Evolutionary conservation across 495 filamentous ascomycete genomes (phyloP), one percentile per base, ranked within the genome.

Genomic region (Aspergillus baeticus): DNA sequence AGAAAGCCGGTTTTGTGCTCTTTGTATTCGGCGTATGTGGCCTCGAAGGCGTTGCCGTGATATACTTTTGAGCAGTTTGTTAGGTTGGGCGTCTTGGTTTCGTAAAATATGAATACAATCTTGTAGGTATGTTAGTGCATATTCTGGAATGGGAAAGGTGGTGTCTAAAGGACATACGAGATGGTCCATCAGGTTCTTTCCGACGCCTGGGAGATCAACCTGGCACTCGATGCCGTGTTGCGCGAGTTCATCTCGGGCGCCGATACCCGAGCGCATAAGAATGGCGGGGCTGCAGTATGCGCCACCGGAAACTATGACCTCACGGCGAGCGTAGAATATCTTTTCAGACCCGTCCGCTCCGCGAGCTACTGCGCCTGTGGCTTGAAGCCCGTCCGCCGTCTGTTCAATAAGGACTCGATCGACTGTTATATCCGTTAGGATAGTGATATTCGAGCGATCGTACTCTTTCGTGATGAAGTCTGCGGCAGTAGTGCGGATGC

Each of bases 281-380:
- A 85, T 75, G 37, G 82, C 75, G 17, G 82, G 82, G 18, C 77
- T 76, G 70, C 81, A 82, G 67, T 83, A 84, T 15, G 79, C 69
- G 3, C 82, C 82, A 10, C 73, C 75, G 1, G 76, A 72, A 33
- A 84, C 62, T 43, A 86, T 77, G 35, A 83, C 74, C 41, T 86
- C 82, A 17, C 67, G 72, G 14, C 63, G 55, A 1, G 73, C 71
- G 35, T 55, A 42, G 49, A 66, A 72, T 1, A 52, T 63, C 42
- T 56, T 63, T 0, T 70, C 77, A 6, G 15, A 29, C 11, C 72
- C 74, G 58, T 68, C 65, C 4, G 58, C 35, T 0, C 43, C 47
- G 21, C 61, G 55, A 2, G 69, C 61, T 6, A 61, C 44, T 21
- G 69, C 68, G 0, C 68, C 72, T 0, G 61, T 64, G 0, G 75